Base-by-base conservation (phyloP, 148 eudicot species). In the Beta vulgaris region DNA sequence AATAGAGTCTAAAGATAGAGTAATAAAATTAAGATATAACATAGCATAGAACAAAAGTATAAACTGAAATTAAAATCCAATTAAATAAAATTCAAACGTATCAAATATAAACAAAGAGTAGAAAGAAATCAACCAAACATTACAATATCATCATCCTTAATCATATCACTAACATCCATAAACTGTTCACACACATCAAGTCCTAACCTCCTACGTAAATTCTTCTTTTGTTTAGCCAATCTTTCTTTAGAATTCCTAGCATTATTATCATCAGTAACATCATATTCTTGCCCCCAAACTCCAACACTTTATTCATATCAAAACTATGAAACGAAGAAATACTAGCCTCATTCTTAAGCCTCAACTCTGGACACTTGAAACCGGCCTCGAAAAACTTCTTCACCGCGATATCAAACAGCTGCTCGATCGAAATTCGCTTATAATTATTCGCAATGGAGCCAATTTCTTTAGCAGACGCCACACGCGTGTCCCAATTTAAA, bases 401-500 rank as follows among this genome's bases (percentile, higher is more conserved):
- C 72, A 66, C 85, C 61, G 86, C 77, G 40, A 75, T 72, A 2
- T 71, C 77, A 46, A 73, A 77, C 1, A 89, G 75, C 70, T 90
- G 90, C 59, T 85, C 62, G 71, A 94, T 19, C 37, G 98, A 86
- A 36, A 85, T 63, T 9, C 87, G 90, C 85, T 85, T 90, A 48
- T 86, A 85, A 81, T 90, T 89, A 79, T 89, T 96, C 1, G 99
- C 97, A 77, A 95, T 92, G 31, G 97, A 86, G 43, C 99, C 99
- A 62, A 95, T 87, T 26, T 96, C 99, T 75, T 85, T 92, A 36
- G 97, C 99, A 6, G 99, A 91, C 9, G 99, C 99, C 35, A 95
- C 99, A 51, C 99, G 84, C 6, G 99, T 95, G 66, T 95, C 99
- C 99, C 99, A 95, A 53, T 89, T 95, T n/a, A n/a, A n/a, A n/a